phyloP scores from a whole-genome alignment of 768 basidiomycete species.

The Phanerochaete carnosa region DNA sequence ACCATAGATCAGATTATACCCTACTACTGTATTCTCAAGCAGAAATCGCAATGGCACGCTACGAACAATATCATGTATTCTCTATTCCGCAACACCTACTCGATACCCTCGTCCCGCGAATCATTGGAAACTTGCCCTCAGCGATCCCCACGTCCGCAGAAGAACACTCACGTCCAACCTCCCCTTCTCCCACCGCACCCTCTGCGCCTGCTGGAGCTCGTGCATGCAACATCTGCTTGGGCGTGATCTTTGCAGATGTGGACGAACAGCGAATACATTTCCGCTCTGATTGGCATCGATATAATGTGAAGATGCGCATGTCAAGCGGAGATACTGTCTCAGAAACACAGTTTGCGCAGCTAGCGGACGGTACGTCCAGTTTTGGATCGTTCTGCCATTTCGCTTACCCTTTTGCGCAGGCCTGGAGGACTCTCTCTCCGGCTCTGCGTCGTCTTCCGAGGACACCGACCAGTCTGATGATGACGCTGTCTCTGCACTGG shows the following conservation, averaged over 20 bases:
- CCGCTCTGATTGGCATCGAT: conserved; percentile 96
- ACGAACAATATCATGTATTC: conserved; percentile 57
- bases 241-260: conserved; percentile 65
- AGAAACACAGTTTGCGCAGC: conserved; percentile 67
- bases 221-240: conserved; percentile 72
- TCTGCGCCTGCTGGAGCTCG: conserved; percentile 32
- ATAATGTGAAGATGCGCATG: conserved; percentile 86
- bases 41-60: conserved; percentile 8
- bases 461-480: conserved; percentile 50
- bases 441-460: conserved; percentile 76
- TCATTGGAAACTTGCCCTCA: conserved; percentile 41
- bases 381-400: background rate
- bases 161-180: conserved; percentile 24
- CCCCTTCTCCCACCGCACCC: conserved; percentile 28
- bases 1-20: background rate
- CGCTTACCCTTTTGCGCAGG: conserved; percentile 32
- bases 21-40: background rate
- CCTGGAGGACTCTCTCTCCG: conserved; percentile 87
- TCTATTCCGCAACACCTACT: conserved; percentile 68
- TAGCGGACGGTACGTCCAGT: conserved; percentile 70
- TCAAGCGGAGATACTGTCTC: conserved; percentile 59
- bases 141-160: background rate
- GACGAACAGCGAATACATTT: conserved; percentile 85
- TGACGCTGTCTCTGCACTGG: conserved; percentile 62
- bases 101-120: conserved; percentile 67